A percentile compares a stretch with the other conserved stretches of the same genome.
Conservation (phyloP, 2,329 filamentous ascomycete species). For the Aspergillus oerlinghausenensis region DNA sequence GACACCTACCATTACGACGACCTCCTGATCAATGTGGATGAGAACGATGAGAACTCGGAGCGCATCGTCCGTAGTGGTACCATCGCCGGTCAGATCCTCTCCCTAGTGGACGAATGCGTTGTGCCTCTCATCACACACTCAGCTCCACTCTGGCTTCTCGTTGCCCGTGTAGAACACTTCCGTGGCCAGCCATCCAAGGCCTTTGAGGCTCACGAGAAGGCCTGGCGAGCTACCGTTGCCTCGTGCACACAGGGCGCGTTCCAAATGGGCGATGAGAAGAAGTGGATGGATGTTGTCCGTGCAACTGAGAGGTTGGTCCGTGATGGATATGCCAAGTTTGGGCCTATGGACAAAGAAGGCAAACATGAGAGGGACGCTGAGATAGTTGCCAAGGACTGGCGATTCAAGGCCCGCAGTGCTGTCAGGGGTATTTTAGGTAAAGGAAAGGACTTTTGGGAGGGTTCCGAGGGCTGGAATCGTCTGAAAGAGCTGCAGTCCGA, state of each 20-base stretch:
- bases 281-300: constrained; percentile 69
- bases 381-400: constrained; percentile 74
- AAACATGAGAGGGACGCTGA: constrained; percentile 50
- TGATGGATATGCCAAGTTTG: constrained; percentile 76
- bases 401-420: constrained; percentile 80
- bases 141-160: constrained; percentile 69
- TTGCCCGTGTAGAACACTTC: constrained; percentile 70
- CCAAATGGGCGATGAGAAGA: constrained; percentile 54
- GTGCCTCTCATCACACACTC: constrained; percentile 80
- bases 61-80: constrained; percentile 52
- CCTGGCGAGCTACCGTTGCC: constrained; percentile 67
- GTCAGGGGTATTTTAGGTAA: constrained; percentile 78
- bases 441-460: constrained; percentile 79
- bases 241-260: constrained; percentile 41
- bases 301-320: constrained; percentile 73
- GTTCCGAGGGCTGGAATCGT: constrained; percentile 43
- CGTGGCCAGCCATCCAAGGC: constrained; percentile 65
- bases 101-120: constrained; percentile 69
- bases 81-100: constrained; percentile 50
- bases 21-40: constrained; percentile 32
- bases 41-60: constrained; percentile 20
- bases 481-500: constrained; percentile 38
- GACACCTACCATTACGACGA: constrained; percentile 40
- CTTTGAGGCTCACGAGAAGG: constrained; percentile 80
- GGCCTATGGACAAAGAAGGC: constrained; percentile 54